Conservation (phyloP, 495 filamentous ascomycete species). For the Neurospora sp. region DNA sequence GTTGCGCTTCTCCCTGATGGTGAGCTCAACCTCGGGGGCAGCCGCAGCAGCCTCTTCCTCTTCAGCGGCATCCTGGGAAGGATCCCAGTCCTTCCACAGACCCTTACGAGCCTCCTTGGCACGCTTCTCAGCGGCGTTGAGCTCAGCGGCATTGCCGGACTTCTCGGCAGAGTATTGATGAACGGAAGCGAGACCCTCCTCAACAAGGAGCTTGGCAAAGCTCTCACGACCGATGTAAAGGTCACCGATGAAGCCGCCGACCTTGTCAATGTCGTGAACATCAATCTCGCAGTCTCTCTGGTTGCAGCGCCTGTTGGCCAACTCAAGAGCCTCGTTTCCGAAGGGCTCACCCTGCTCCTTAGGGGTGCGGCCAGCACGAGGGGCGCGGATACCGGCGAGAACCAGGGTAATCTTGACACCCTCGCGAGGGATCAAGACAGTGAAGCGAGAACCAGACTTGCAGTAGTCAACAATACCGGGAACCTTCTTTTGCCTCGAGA, state of each 20-base stretch:
- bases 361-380: conserved; percentile 72
- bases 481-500: conserved; percentile 84
- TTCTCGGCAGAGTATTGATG: conserved; percentile 94
- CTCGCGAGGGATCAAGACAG: conserved; percentile 82
- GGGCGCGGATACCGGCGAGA: conserved; percentile 87
- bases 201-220: conserved; percentile 86
- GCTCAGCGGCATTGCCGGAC: conserved; percentile 77
- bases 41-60: conserved; percentile 41
- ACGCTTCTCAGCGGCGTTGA: conserved; percentile 73
- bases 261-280: conserved; percentile 88
- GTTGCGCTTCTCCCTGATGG: conserved; percentile 48
- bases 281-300: conserved; percentile 97
- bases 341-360: conserved; percentile 85
- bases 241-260: conserved; percentile 93
- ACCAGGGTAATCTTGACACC: conserved; percentile 93
- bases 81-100: conserved; percentile 90
- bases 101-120: conserved; percentile 83
- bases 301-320: conserved; percentile 76
- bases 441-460: conserved; percentile 91
- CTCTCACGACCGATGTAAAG: conserved; percentile 92
- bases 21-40: conserved; percentile 29
- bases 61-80: conserved; percentile 60
- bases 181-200: conserved; percentile 86
- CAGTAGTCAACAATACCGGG: conserved; percentile 94
- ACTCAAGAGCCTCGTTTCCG: conserved; percentile 85